Conservation (phyloP, 176 grass and related monocot species). For the Saccharum spontaneum region DNA sequence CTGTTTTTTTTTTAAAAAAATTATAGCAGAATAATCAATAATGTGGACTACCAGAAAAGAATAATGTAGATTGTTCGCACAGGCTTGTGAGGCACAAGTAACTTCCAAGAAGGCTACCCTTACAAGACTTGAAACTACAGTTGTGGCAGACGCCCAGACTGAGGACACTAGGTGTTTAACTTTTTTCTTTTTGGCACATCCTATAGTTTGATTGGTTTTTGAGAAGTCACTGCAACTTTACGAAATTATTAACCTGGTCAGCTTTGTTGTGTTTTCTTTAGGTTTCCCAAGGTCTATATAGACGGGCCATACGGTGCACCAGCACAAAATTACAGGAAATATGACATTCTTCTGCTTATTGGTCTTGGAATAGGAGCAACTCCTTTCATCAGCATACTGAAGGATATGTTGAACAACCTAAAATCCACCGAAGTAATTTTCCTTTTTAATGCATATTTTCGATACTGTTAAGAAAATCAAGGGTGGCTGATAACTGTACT, state of each 20-base stretch:
- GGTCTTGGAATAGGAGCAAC: conserved; percentile 97
- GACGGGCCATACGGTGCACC: conserved; percentile 95
- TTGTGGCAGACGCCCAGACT: conserved; percentile 67
- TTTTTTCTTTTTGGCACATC: conserved; percentile 2
- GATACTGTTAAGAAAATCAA: not conserved
- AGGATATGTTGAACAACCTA: conserved; percentile 87
- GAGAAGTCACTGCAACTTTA: not conserved
- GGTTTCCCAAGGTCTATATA: conserved; percentile 88
- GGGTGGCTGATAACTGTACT: conserved; percentile 28
- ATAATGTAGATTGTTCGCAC: conserved; percentile 26
- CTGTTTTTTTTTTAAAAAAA: not conserved
- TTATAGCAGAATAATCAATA: conserved; percentile 7
- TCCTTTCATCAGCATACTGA: conserved; percentile 98
- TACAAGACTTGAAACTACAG: conserved; percentile 93
- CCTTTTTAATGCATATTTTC: conserved; percentile 1
- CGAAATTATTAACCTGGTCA: conserved; percentile 23
- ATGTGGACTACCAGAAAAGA: not conserved
- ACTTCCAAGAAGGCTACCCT: conserved; percentile 93
- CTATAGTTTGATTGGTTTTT: conserved; percentile 3
- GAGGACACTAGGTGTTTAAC: conserved; percentile 70
- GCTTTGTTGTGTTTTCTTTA: conserved; percentile 14
- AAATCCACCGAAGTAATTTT: conserved; percentile 73
- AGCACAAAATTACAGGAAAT: conserved; percentile 99
- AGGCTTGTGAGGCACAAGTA: conserved; percentile 82
- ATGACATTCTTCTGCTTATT: conserved; percentile 93